Base-by-base conservation (phyloP, 805 yeast species). In the Yarrowia sp. region DNA sequence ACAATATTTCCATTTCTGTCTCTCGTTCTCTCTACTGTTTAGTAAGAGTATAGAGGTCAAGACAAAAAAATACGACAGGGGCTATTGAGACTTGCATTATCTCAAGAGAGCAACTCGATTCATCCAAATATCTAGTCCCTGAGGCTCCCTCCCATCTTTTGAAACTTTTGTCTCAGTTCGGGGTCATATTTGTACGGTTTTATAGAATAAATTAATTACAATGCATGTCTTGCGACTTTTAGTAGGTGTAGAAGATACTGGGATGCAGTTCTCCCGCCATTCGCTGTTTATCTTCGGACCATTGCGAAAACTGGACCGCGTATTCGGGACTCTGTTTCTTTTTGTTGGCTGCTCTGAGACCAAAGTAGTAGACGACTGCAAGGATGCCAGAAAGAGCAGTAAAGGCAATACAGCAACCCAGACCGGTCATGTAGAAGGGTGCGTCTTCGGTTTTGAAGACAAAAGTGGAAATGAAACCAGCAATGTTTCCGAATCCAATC, bases 401-500 rank as follows among this genome's bases (percentile, higher is more conserved):
- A 65, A 83, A 80, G 0, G 83, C 86, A 51, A 87, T 71, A 66
- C 82, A 74, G 30, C 84, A 77, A 48, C 82, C 74, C 65, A 83
- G 74, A 43, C 90, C 92, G 46, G 81, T 83, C 36, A 70, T 77
- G 72, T 82, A 87, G 33, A 74, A 75, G n/a, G 91, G 91, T 14
- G 88, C 80, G 67, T 86, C 89, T 43, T 74, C 70, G 41, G 81
- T 69, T 48, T 83, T 77, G 76, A 83, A 86, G 21, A 85, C 74
- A 69, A 79, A 87, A 1, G 89, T 81, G 5, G 90, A 77, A 65
- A 86, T 80, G 69, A 87, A 86, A 66, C 90, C 90, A 51, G 90
- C 91, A 70, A 85, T 85, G 74, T 87, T 87, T 63, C 90, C 91
- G 70, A 87, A 85, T 0, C 90, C 90, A 70, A 87, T 82, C 69